These are phyloP conservation scores for Penicillium pulvis DNA, from an alignment of 495 filamentous ascomycete genomes.

Conservation along the genomic window DNA sequence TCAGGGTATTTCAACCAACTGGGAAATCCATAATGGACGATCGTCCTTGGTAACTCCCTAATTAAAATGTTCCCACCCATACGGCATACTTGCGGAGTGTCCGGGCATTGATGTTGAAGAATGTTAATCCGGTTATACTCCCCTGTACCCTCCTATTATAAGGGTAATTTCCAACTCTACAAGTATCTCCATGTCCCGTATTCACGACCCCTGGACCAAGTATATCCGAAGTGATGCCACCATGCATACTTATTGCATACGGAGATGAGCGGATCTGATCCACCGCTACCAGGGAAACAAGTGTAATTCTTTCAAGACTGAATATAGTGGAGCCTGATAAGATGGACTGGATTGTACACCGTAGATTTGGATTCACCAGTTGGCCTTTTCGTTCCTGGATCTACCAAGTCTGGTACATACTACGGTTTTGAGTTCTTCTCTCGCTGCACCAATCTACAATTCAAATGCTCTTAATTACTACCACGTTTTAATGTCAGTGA, in stretches of 20 bases:
- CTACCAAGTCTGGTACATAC: neutral
- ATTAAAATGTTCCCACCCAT: neutral
- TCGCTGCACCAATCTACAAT: neutral
- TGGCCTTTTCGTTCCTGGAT: neutral
- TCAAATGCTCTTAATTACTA: neutral
- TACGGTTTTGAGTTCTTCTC: neutral
- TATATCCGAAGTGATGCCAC: constrained; percentile 13
- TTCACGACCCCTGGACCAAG: neutral
- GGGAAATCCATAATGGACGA: neutral
- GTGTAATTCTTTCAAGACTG: neutral
- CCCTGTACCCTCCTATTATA: no score
- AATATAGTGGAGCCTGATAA: constrained; percentile 12
- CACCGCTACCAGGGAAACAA: neutral
- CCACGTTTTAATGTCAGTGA: no score
- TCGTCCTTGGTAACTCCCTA: neutral
- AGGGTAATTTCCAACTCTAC: neutral
- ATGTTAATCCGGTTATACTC: neutral
- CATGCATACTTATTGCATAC: constrained; percentile 1
- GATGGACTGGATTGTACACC: constrained; percentile 26
- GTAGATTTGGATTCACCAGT: constrained; percentile 7
- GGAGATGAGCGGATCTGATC: constrained; percentile 1
- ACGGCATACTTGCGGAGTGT: neutral
- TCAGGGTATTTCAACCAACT: neutral
- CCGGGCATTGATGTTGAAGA: neutral
- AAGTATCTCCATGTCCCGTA: neutral